Conservation (phyloP, 2,329 filamentous ascomycete species). For the Teratosphaeria zuluensis region DNA sequence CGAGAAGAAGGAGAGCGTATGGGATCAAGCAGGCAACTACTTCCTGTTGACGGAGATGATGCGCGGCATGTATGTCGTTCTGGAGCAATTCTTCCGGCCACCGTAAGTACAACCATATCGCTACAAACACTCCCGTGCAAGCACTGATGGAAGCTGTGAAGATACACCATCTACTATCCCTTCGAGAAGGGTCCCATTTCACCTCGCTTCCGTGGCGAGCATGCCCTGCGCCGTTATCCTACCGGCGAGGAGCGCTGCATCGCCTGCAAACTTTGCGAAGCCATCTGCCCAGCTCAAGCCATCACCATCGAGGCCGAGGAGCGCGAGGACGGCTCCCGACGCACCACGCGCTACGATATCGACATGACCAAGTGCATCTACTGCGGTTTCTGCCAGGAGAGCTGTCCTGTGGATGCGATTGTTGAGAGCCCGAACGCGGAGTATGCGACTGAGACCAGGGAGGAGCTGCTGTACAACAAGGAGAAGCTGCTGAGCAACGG, state of each 20-base stretch:
- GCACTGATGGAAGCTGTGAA: slow-evolving; percentile 30
- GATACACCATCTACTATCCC: slow-evolving; percentile 97
- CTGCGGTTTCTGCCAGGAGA: slow-evolving; percentile 98
- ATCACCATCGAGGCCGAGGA: slow-evolving; percentile 99
- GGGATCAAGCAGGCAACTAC: slow-evolving; percentile 83
- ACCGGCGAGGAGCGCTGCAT: slow-evolving; percentile 98
- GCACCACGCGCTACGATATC: slow-evolving; percentile 96
- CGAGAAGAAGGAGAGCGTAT: slow-evolving; percentile 62
- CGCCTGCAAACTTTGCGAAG: slow-evolving; percentile 98
- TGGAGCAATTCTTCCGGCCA: slow-evolving; percentile 97
- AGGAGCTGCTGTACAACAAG: slow-evolving; percentile 97
- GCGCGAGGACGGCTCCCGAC: slow-evolving; percentile 86
- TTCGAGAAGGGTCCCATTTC: slow-evolving; percentile 99
- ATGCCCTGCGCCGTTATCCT: slow-evolving; percentile 90
- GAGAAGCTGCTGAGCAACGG: slow-evolving; percentile 49
- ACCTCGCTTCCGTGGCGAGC: slow-evolving; percentile 94
- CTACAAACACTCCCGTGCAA: neutral
- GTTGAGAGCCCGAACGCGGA: slow-evolving; percentile 66
- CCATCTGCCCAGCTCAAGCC: slow-evolving; percentile 92
- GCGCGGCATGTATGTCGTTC: slow-evolving; percentile 91
- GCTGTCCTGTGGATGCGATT: slow-evolving; percentile 94
- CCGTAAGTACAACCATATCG: slow-evolving; percentile 56
- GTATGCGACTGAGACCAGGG: slow-evolving; percentile 69
- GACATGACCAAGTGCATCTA: slow-evolving; percentile 99
- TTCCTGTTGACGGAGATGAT: slow-evolving; percentile 94